Evolutionary conservation across 2,329 filamentous ascomycete species (phyloP).

Genomic region (Beauveria bassiana): DNA sequence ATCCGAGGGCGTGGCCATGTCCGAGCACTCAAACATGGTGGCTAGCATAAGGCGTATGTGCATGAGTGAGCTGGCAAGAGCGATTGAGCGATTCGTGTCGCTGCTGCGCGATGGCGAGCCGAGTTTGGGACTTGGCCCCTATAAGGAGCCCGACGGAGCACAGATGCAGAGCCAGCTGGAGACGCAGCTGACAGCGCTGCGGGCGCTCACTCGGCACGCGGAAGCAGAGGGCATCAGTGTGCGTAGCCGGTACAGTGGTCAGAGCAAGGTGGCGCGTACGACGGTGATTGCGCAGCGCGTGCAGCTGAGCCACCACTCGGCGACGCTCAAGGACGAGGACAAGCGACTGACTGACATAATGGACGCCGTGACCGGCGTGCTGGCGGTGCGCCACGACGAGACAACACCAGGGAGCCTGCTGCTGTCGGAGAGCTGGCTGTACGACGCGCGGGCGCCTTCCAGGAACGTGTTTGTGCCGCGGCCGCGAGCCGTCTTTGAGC

Average conservation of each 20-base stretch:
- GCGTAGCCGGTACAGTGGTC: slow-evolving; percentile 67
- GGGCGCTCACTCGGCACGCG: slow-evolving; percentile 37
- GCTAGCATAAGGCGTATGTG: slow-evolving; percentile 53
- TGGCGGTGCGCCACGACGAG: slow-evolving; percentile 20
- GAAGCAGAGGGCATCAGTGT: slow-evolving; percentile 42
- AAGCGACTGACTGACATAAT: slow-evolving; percentile 61
- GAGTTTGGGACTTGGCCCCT: slow-evolving; percentile 26
- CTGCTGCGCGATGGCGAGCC: slow-evolving; percentile 29
- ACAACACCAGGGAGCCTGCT: slow-evolving; percentile 36
- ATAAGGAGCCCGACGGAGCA: slow-evolving; percentile 22
- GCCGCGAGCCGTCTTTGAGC: slow-evolving; percentile 62
- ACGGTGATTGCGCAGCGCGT: slow-evolving; percentile 78
- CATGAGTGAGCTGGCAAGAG: slow-evolving; percentile 18
- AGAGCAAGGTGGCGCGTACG: slow-evolving; percentile 62
- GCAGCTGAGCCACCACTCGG: slow-evolving; percentile 67
- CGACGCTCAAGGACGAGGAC: slow-evolving; percentile 62
- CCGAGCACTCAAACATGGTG: slow-evolving; percentile 46
- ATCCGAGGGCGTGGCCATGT: slow-evolving; percentile 43
- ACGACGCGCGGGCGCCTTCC: slow-evolving; percentile 62
- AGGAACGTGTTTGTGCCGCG: slow-evolving; percentile 68
- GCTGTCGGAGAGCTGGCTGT: slow-evolving; percentile 67
- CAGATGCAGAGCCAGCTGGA: slow-evolving; percentile 28
- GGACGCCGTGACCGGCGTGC: slow-evolving; percentile 33
- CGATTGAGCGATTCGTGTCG: slow-evolving; percentile 21
- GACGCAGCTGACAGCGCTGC: slow-evolving; percentile 37